Percentiles rank a stretch among this genome's conserved stretches.
Conservation (phyloP, 805 yeast species). For the Saturnispora kantuleensis region DNA sequence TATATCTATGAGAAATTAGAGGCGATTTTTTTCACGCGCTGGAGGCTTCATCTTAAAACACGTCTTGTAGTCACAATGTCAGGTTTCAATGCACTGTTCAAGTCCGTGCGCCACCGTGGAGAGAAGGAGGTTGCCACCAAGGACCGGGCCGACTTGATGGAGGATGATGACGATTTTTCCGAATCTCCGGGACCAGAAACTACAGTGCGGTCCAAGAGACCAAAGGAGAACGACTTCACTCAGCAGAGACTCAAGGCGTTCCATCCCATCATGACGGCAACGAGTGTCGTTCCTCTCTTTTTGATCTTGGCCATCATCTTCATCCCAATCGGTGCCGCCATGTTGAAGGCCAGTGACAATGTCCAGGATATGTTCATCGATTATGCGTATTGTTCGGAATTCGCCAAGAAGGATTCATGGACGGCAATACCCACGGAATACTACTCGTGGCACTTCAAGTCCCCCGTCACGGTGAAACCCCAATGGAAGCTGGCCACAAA, state of each 20-base stretch:
- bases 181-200: conserved; percentile 25
- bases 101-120: conserved; percentile 8
- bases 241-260: conserved; percentile 46
- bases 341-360: conserved; percentile 61
- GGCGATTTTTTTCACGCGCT: background rate
- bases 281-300: conserved; percentile 79
- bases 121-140: conserved; percentile 10
- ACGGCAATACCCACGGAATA: conserved; percentile 51
- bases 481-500: conserved; percentile 52
- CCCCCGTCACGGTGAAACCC: conserved; percentile 33
- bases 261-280: conserved; percentile 83
- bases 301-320: conserved; percentile 67
- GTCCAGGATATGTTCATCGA: conserved; percentile 73
- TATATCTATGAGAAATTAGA: conserved; percentile 4
- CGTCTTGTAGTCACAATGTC: background rate
- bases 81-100: conserved; percentile 3
- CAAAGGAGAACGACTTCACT: conserved; percentile 50
- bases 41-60: no score
- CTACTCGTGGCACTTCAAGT: conserved; percentile 49
- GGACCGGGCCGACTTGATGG: conserved; percentile 16
- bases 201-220: conserved; percentile 44
- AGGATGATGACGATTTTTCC: conserved; percentile 33
- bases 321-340: conserved; percentile 85
- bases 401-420: conserved; percentile 38
- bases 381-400: conserved; percentile 55